A percentile compares a stretch with the other conserved stretches of the same genome.
phyloP scores from a whole-genome alignment of 2,329 filamentous ascomycete species.

The Curvularia eragrostidis region DNA sequence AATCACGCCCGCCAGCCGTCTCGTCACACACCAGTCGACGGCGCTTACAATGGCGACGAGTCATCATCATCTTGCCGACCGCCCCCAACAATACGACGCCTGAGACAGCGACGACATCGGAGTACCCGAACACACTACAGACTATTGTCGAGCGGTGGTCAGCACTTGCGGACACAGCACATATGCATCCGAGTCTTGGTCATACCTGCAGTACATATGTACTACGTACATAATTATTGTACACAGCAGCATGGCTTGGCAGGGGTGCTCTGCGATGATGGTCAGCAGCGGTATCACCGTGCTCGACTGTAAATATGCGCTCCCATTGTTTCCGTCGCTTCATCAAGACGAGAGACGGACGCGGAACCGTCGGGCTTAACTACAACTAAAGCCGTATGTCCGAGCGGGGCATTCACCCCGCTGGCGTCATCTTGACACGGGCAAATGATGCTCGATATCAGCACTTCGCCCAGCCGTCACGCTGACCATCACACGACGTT shows the following conservation, averaged over 20 bases:
- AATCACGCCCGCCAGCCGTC: conserved; percentile 13
- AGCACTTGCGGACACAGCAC: not conserved
- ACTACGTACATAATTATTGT: not conserved
- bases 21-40: conserved; percentile 9
- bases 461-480: not conserved
- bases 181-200: not conserved
- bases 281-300: not conserved
- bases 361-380: conserved; percentile 5
- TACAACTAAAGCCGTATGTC: conserved; percentile 4
- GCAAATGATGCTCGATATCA: not conserved
- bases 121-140: conserved; percentile 8
- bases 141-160: not conserved
- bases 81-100: conserved; percentile 6
- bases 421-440: conserved; percentile 20
- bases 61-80: conserved; percentile 1
- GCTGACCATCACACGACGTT: not conserved
- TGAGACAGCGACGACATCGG: conserved; percentile 16
- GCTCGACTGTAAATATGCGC: not conserved
- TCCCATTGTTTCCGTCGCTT: not conserved
- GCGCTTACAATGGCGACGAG: conserved; percentile 20
- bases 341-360: not conserved
- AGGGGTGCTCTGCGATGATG: not conserved
- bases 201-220: too few relatives aligned
- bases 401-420: conserved; percentile 21
- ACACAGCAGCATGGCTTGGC: conserved; percentile 5